phyloP scores from a whole-genome alignment of 495 filamentous ascomycete genomes.

The Penicillium alfredii region DNA sequence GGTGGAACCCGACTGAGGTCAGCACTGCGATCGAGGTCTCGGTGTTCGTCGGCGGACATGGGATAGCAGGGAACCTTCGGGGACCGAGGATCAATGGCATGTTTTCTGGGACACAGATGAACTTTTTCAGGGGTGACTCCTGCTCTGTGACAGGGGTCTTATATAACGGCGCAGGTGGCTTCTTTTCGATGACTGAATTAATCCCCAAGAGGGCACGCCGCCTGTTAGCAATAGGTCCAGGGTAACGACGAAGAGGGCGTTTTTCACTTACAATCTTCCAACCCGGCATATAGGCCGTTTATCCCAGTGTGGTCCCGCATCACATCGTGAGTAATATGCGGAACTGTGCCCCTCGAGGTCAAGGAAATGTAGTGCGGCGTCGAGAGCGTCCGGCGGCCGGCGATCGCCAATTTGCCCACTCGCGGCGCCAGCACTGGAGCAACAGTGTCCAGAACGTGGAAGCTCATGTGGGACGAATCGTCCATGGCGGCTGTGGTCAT shows the following conservation, averaged over 20 bases:
- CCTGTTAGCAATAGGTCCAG: constrained; percentile 15
- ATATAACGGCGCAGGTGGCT: constrained; percentile 46
- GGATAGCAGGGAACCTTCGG: constrained; percentile 68
- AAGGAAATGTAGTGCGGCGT: constrained; percentile 78
- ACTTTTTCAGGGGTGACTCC: constrained; percentile 60
- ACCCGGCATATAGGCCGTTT: constrained; percentile 65
- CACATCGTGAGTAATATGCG: constrained; percentile 85
- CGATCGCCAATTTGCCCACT: constrained; percentile 57
- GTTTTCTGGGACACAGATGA: constrained; percentile 55
- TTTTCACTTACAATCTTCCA: constrained; percentile 82
- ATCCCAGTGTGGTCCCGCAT: constrained; percentile 58
- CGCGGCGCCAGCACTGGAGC: constrained; percentile 38
- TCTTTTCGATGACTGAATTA: constrained; percentile 66
- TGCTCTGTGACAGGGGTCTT: constrained; percentile 32
- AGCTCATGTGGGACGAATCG: constrained; percentile 21
- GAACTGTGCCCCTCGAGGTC: constrained; percentile 75
- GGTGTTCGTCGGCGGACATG: constrained; percentile 66
- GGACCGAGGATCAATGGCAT: constrained; percentile 69
- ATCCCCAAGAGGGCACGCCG: constrained; percentile 29
- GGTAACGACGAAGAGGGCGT: constrained; percentile 2
- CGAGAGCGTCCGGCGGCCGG: constrained; percentile 53
- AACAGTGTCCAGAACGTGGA: constrained; percentile 23
- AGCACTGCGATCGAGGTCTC: constrained; percentile 65
- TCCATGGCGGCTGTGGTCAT: constrained; percentile 26
- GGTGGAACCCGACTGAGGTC: constrained; percentile 76